A percentile compares a stretch with the other conserved stretches of the same genome.
phyloP scores from a whole-genome alignment of 1,284 basidiomycete species.

The Bondarzewia mesenterica region DNA sequence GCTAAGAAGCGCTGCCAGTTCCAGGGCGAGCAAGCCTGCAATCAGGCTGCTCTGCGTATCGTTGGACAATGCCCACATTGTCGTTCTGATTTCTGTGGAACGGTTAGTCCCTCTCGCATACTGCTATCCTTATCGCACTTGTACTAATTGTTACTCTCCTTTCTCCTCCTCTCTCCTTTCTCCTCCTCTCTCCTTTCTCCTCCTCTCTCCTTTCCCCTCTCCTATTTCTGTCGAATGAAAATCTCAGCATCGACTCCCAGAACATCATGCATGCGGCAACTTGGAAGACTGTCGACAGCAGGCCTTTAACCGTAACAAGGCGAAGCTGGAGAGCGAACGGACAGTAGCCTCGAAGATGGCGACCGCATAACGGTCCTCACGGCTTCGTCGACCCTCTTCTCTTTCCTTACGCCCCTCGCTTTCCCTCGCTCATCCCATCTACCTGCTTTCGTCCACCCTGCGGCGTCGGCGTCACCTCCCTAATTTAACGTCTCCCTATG shows the following conservation, averaged over 20 bases:
- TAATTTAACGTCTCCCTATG: not conserved
- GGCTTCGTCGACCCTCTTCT: not conserved
- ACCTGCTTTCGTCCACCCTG: constrained; percentile 6
- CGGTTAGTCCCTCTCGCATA: constrained; percentile 39
- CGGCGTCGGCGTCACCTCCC: not conserved
- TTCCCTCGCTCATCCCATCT: constrained; percentile 7
- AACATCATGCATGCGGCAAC: constrained; percentile 73
- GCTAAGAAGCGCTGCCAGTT: constrained; percentile 81
- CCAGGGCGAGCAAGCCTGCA: constrained; percentile 61
- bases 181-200: constrained; percentile 1
- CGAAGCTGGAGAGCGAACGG: constrained; percentile 76
- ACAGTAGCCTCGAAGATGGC: constrained; percentile 82
- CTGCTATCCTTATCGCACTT: not conserved
- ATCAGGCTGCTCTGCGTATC: constrained; percentile 68
- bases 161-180: not conserved
- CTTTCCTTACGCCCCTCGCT: constrained; percentile 1
- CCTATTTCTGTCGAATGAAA: no score
- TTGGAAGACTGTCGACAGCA: constrained; percentile 76
- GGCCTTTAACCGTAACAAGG: constrained; percentile 81
- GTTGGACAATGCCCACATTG: constrained; percentile 80
- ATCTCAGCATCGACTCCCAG: constrained; percentile 71
- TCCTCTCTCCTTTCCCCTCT: not conserved
- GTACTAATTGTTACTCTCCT: not conserved
- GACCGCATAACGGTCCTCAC: constrained; percentile 43
- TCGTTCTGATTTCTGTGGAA: constrained; percentile 64